Evolutionary conservation across 805 yeast genomes (phyloP).

Genomic region (Nakazawaea laoshanensis): DNA sequence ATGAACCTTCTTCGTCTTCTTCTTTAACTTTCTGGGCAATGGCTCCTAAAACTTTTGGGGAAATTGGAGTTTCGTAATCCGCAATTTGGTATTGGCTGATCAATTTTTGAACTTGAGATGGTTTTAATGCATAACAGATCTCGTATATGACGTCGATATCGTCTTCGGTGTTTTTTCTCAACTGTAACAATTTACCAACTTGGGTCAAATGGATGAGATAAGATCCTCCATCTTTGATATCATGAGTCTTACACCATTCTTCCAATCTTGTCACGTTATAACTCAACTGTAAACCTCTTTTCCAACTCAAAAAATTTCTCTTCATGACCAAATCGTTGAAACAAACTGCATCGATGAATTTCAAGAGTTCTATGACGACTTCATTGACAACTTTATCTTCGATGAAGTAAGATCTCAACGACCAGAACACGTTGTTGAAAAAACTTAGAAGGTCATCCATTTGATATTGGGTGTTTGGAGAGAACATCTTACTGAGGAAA

Average conservation of each 20-base stretch:
- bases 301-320: conserved; percentile 92
- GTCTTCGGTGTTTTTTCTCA: conserved; percentile 79
- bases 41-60: conserved; percentile 68
- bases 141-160: conserved; percentile 91
- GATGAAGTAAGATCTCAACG: conserved; percentile 84
- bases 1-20: conserved; percentile 42
- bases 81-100: conserved; percentile 85
- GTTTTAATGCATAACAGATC: conserved; percentile 88
- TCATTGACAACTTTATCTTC: conserved; percentile 80
- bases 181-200: conserved; percentile 86
- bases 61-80: conserved; percentile 90
- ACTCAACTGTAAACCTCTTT: conserved; percentile 92
- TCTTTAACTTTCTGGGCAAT: conserved; percentile 75
- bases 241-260: conserved; percentile 97
- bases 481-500: conserved; percentile 76
- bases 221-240: conserved; percentile 77
- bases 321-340: conserved; percentile 95
- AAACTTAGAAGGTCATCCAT: conserved; percentile 93
- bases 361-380: conserved; percentile 74
- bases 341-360: conserved; percentile 85
- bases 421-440: conserved; percentile 85
- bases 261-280: conserved; percentile 94
- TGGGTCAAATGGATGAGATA: conserved; percentile 83
- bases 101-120: conserved; percentile 91
- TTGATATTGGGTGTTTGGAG: conserved; percentile 61